These are phyloP conservation scores for Smithsoniella earleae DNA, from an alignment of 163 green algal species.

Conservation along the genomic window DNA sequence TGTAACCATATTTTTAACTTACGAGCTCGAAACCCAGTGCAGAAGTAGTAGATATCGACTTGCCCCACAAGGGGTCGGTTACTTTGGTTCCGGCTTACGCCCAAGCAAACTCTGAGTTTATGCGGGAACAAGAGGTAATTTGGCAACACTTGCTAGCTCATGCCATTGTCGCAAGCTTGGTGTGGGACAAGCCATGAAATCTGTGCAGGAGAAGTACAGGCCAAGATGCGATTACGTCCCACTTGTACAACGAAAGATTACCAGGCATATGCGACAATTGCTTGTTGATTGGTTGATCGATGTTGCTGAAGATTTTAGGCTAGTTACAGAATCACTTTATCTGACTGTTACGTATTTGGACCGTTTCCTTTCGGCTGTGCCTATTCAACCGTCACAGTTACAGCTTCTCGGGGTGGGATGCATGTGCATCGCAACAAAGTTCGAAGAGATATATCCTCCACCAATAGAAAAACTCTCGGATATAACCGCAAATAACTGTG, in stretches of 20 bases:
- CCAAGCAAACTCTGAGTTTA: neutral
- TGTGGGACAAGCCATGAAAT: neutral
- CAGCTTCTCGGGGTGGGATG: slow-evolving; percentile 55
- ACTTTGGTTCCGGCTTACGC: neutral
- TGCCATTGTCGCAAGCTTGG: neutral
- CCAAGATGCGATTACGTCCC: neutral
- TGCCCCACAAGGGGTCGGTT: neutral
- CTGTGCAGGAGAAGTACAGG: slow-evolving; percentile 7
- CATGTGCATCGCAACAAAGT: slow-evolving; percentile 59
- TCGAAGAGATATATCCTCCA: slow-evolving; percentile 56
- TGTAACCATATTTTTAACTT: too few species aligned
- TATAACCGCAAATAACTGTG: slow-evolving; percentile 42
- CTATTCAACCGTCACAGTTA: slow-evolving; percentile 38
- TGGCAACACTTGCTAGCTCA: neutral
- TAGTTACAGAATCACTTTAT: slow-evolving; percentile 53
- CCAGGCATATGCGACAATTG: slow-evolving; percentile 46
- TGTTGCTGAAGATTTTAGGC: slow-evolving; percentile 55
- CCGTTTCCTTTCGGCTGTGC: slow-evolving; percentile 38
- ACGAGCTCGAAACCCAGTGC: too few species aligned
- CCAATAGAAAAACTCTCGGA: slow-evolving; percentile 54
- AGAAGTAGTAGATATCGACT: slow-evolving; percentile 3
- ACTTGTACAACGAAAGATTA: slow-evolving; percentile 35
- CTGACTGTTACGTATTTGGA: slow-evolving; percentile 56
- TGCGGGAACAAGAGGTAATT: neutral
- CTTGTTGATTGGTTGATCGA: slow-evolving; percentile 66